Evolutionary conservation across 1,284 basidiomycete species (phyloP), one percentile per base, ranked within the genome.

Genomic region (Ganoderma meredithae): DNA sequence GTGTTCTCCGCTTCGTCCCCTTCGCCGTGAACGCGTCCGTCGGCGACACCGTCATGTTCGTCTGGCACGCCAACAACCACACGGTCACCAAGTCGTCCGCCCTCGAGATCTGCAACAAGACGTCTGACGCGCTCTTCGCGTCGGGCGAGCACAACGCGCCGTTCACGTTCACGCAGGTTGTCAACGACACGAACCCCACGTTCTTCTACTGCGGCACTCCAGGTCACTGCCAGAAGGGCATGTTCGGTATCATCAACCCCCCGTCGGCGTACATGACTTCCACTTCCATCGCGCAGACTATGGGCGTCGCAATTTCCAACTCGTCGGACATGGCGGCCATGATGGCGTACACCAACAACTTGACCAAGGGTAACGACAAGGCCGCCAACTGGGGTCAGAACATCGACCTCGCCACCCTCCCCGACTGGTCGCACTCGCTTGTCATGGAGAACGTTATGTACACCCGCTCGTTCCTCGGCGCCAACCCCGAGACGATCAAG

Each of bases 241-340:
- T 94, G 91, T 93, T 92, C 78, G 91, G 91, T 81, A 86, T 92
- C 81, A 88, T 92, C 76, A 93, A 93, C 84, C 88, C 90, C 36
- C 84, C 87, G 17, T 86, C 80, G 73, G 82, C 82, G 40, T 75
- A 78, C 65, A 73, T 82, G 63, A 76, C 83, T 19, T 66, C 67
- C 67, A 78, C 83, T 17, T 88, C 88, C 53, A 82, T 88, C 47
- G 79, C 79, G 56, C 77, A 74, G 64, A 87, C 88, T 84, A 88
- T 91, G 79, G 71, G 79, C 60, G 64, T 79, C 33, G 79, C 90
- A 75, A 79, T 82, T 69, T 74, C 83, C 55, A 87, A 81, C 79
- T 78, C 83, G 80, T 84, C 90, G 55, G 80, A 86, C 72, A 80
- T 92, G 64, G 79, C 84, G 31, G 84, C 88, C 4, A 89, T 89